Conservation (phyloP, 345 rosid species). For the Turritis glabra region DNA sequence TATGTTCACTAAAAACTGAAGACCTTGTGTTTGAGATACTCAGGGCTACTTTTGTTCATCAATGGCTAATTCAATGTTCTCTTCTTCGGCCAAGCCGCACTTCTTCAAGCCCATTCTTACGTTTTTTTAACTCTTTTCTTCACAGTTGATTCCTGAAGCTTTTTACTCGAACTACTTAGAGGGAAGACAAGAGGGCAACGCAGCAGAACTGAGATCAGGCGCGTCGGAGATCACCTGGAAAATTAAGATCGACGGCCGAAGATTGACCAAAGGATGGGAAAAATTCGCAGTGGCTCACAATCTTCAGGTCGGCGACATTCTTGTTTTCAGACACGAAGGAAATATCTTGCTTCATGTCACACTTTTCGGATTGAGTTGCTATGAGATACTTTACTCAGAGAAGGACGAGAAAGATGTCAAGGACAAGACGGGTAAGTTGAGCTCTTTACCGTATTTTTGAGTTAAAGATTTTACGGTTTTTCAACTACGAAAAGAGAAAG, state of each 20-base stretch:
- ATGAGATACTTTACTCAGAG: neutral
- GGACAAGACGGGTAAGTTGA: neutral
- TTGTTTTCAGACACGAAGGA: neutral
- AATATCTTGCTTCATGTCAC: neutral
- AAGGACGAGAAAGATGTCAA: neutral
- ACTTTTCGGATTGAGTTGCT: neutral
- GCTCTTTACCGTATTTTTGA: too few species aligned
- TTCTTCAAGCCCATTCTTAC: neutral
- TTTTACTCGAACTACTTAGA: neutral
- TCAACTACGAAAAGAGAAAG: too few species aligned
- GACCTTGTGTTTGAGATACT: neutral
- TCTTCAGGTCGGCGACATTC: neutral
- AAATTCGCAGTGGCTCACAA: neutral
- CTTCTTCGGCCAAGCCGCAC: neutral
- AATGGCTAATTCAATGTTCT: neutral
- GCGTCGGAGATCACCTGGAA: neutral
- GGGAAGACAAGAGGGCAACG: neutral
- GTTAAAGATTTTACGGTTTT: too few species aligned
- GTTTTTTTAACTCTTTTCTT: too few species aligned
- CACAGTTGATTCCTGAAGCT: slow-evolving; percentile 5
- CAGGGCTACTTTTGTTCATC: neutral
- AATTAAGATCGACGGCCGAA: neutral
- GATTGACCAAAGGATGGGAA: neutral
- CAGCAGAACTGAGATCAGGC: neutral
- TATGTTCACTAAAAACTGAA: neutral